Conservation (phyloP, 2,329 filamentous ascomycete species). For the Hypomyces rosellus region DNA sequence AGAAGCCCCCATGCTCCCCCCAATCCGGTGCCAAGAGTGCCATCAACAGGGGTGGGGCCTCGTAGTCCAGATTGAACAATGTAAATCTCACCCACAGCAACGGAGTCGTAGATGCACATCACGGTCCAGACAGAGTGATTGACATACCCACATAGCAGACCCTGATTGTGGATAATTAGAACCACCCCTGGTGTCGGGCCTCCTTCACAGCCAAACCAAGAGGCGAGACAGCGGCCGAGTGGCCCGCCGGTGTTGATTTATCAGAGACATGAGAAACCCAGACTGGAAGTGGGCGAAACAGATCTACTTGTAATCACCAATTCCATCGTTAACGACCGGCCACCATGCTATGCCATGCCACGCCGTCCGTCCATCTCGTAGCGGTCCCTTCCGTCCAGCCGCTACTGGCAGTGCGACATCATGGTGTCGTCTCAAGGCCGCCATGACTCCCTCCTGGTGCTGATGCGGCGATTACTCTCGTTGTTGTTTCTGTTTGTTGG, state of each 20-base stretch:
- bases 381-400: constrained; percentile 12
- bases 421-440: neutral
- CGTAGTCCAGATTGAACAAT: constrained; percentile 5
- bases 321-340: constrained; percentile 9
- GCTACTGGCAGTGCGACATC: neutral
- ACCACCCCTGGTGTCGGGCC: neutral
- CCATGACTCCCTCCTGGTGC: neutral
- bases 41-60: neutral
- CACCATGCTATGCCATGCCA: neutral
- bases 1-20: no score
- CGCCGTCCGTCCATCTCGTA: constrained; percentile 5
- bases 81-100: constrained; percentile 11
- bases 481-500: neutral
- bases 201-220: neutral
- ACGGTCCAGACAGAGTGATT: constrained; percentile 13
- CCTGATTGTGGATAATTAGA: neutral
- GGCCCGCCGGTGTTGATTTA: constrained; percentile 4
- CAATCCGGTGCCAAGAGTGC: no score
- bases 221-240: constrained; percentile 1
- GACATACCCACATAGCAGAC: constrained; percentile 8
- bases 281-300: constrained; percentile 1
- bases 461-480: neutral
- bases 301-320: constrained; percentile 10
- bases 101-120: constrained; percentile 12
- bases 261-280: constrained; percentile 8